phyloP scores from a whole-genome alignment of 768 basidiomycete genomes.

The Suillus subaureus region DNA sequence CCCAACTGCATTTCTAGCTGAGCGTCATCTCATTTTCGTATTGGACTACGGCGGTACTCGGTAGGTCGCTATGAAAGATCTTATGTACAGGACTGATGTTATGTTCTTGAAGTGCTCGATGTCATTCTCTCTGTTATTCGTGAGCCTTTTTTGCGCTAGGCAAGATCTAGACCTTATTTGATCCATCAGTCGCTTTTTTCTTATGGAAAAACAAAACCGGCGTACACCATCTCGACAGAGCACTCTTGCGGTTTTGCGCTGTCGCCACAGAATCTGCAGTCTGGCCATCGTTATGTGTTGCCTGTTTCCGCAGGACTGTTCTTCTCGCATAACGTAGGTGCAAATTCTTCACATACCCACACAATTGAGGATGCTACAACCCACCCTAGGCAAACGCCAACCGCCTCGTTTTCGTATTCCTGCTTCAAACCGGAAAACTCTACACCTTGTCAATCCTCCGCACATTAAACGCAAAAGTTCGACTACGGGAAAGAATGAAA shows the following conservation, averaged over 20 bases:
- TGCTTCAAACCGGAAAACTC: constrained; percentile 52
- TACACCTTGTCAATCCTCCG: constrained; percentile 34
- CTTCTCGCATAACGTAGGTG: constrained; percentile 36
- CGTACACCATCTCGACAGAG: constrained; percentile 38
- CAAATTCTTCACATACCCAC: background rate
- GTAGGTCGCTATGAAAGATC: constrained; percentile 21
- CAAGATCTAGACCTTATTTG: background rate
- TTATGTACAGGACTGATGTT: background rate
- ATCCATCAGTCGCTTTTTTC: constrained; percentile 37
- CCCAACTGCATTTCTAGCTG: background rate
- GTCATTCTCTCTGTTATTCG: constrained; percentile 41
- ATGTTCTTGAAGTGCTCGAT: constrained; percentile 38
- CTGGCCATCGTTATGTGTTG: constrained; percentile 37
- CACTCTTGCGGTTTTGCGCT: constrained; percentile 40
- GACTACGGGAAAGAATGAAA: constrained; percentile 34
- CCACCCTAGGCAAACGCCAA: constrained; percentile 31
- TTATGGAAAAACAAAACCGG: constrained; percentile 44
- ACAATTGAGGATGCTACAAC: background rate
- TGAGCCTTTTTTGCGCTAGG: constrained; percentile 20
- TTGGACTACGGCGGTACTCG: constrained; percentile 47
- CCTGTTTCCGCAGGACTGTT: constrained; percentile 32
- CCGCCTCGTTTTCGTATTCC: constrained; percentile 49
- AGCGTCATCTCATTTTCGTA: constrained; percentile 46
- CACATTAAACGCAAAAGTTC: constrained; percentile 32
- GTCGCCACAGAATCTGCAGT: constrained; percentile 41